Evolutionary conservation across 176 grass and related monocot genomes (phyloP), one percentile per base, ranked within the genome.

Genomic region (Aechmea fasciata): DNA sequence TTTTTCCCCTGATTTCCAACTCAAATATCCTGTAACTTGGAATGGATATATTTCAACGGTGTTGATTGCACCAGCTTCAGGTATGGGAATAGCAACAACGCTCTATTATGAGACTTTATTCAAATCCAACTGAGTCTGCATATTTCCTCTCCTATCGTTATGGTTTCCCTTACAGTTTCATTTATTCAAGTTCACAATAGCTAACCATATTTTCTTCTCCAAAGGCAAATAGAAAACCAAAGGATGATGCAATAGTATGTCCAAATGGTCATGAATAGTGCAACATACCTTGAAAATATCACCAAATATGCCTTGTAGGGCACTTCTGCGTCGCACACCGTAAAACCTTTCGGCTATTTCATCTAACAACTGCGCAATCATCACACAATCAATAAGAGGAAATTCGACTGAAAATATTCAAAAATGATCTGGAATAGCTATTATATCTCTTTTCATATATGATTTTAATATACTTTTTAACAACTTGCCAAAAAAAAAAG

Each of bases 261-360:
- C 13, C 54, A 11, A 57, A 54, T 64, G 11, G 20, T 52, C 33
- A 49, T 65, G 6, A 18, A 78, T 61, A 47, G 25, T 57, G 23
- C 18, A 50, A 14, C 57, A 68, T 83, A 99, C 94, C 89, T 87
- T 93, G 72, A 99, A 99, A 80, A 99, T 81, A 57, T 97, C 94
- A 28, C 87, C 82, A 23, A 99, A 93, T 82, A 99, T 84, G 74
- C 94, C 94, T 85, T 97, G 86, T 52, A 99, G 74, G 19, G 79
- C 74, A 72, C 82, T 85, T 80, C 87, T 87, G 59, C 80, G 80
- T 64, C 63, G 75, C 64, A 88, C 79, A 47, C 83, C 83, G 69
- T 99, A 99, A 72, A 99, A 99, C 59, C 68, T 85, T 71, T 81
- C 82, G n/a, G 89, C 94, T 70, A 99, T 90, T 85, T 90, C 94